Base-by-base conservation (phyloP, 2,329 filamentous ascomycete genomes). In the Dactylellina drechsleri region DNA sequence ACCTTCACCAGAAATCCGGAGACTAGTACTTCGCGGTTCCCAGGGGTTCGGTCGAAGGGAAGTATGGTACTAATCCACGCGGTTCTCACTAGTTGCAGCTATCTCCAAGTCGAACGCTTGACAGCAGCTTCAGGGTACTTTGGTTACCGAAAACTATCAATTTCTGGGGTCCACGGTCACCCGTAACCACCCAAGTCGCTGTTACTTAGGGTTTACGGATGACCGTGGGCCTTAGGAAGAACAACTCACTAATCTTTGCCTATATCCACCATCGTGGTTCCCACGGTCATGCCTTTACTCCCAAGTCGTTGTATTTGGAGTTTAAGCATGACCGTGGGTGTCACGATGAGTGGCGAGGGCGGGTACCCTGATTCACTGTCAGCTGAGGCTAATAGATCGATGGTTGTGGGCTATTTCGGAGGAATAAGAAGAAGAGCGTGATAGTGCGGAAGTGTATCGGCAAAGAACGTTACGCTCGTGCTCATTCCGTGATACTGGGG, bases 31-130 rank as follows among this genome's bases (percentile, higher is more conserved):
- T 60, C 57, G 10, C n/a, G 6, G 43, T 54, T 23, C 52, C 52
- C 26, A 36, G 23, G 13, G 5, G 12, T 31, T 15, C 13, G 12
- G 43, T 49, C 15, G 41, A 49, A 18, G 41, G 4, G 43, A 36
- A 60, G 8, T 45, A 60, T 49, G 57, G 57, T 49, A 60, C 57
- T 60, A 60, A 60, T 36, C 12, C 41, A 16, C 43, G 41, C 57
- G 20, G 57, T n/a, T 31, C 13, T 31, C 26, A 54, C 15, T 3
- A 36, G 41, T 58, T 58, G 54, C 54, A 58, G 54, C 36, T 36
- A 45, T 45, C 18, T 45, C 16, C 13, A 16, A 41, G 1, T 16
- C 40, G 13, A 28, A 16, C 3, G 18, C 53, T 56, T 18, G 23
- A 31, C 7, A 8, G 12, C 2, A 54, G 26, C 16, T 54, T 28